Percentiles rank a stretch among this genome's conserved stretches.
Evolutionary conservation across 2,329 filamentous ascomycete genomes (phyloP).

Genomic region (Aspergillus sp.): DNA sequence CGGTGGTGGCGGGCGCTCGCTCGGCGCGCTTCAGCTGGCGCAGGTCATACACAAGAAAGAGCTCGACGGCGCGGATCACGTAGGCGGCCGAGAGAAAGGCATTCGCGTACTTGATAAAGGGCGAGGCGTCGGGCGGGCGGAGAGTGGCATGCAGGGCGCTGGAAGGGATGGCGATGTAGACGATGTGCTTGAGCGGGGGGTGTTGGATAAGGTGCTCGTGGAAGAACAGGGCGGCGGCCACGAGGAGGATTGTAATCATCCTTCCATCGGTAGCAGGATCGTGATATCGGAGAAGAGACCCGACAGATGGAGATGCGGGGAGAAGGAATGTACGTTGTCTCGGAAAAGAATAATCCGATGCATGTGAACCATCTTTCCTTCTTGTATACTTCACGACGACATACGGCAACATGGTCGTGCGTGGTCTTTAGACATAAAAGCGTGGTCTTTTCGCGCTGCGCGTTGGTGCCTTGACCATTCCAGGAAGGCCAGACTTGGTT

Average conservation of each 20-base stretch:
- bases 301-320: not conserved
- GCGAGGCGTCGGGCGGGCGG: constrained; percentile 6
- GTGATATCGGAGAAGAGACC: not conserved
- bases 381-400: too few relatives aligned
- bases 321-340: too few relatives aligned
- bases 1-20: constrained; percentile 1
- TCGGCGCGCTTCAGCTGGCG: constrained; percentile 8
- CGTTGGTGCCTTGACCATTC: too few relatives aligned
- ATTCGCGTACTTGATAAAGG: constrained; percentile 15
- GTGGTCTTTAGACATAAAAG: too few relatives aligned
- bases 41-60: constrained; percentile 12
- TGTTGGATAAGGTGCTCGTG: not conserved
- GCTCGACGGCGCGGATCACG: constrained; percentile 14
- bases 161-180: constrained; percentile 3
- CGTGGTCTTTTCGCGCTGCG: too few relatives aligned
- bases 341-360: too few relatives aligned
- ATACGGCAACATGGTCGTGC: too few relatives aligned
- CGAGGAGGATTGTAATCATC: not conserved
- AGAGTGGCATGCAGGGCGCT: constrained; percentile 11
- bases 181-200: not conserved
- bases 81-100: constrained; percentile 14
- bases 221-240: not conserved
- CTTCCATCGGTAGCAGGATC: not conserved
- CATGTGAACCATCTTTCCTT: too few relatives aligned
- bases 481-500: too few relatives aligned